A percentile compares a stretch with the other conserved stretches of the same genome.
These are phyloP conservation scores for Castanea mollissima DNA, from an alignment of 306 rosid genomes.

Conservation along the genomic window DNA sequence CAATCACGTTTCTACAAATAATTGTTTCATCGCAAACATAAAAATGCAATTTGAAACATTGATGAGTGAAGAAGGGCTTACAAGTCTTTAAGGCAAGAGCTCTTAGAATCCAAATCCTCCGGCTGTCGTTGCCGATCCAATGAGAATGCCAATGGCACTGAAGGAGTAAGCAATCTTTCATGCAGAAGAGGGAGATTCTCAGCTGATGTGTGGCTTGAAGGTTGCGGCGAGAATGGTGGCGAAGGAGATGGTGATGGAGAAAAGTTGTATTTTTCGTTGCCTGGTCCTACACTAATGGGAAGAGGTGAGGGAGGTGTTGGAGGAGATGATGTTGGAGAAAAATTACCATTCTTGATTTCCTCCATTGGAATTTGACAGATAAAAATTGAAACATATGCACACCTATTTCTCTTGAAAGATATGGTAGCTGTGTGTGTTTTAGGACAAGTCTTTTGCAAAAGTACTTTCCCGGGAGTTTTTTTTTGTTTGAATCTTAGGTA, in stretches of 20 bases:
- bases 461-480: constrained; percentile 27
- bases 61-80: constrained; percentile 35
- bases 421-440: constrained; percentile 1
- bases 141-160: constrained; percentile 40
- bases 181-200: constrained; percentile 55
- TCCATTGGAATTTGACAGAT: constrained; percentile 19
- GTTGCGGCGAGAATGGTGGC: constrained; percentile 53
- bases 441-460: neutral
- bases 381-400: neutral
- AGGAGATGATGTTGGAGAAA: constrained; percentile 71
- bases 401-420: constrained; percentile 4
- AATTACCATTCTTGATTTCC: constrained; percentile 20
- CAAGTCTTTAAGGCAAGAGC: constrained; percentile 65
- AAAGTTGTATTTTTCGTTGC: constrained; percentile 53
- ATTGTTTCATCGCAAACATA: too few relatives aligned
- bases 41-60: neutral
- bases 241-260: constrained; percentile 60
- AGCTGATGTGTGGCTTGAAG: constrained; percentile 43
- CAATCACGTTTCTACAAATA: too few relatives aligned
- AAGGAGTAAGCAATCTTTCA: constrained; percentile 8
- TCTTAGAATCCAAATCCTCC: constrained; percentile 31
- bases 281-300: constrained; percentile 70
- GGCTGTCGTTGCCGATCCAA: constrained; percentile 39
- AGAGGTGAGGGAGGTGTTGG: constrained; percentile 87
- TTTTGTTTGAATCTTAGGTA: constrained; percentile 24